Evolutionary conservation across 1,139 yeast genomes (phyloP), one percentile per base, ranked within the genome.

Genomic region (Scheffersomyces quercinus): DNA sequence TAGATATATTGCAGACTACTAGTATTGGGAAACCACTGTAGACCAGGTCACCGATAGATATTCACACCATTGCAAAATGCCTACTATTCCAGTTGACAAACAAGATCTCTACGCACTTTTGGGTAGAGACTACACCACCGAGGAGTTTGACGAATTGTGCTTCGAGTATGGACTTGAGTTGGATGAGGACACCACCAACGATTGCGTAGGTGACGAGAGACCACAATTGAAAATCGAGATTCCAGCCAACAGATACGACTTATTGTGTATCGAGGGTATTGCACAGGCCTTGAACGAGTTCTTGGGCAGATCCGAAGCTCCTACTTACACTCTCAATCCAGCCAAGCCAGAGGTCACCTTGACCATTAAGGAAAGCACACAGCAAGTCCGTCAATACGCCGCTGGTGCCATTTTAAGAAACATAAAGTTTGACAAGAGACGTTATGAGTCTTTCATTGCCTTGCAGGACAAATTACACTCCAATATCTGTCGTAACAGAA

Each of bases 201-300:
- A 85, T 41, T 85, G 88, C 50, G 74, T 73, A 55, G 85, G 79
- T 45, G 83, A 80, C 38, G 97, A 91, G 70, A 88, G 98, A 66
- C 97, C 99, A 16, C 96, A 91, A 68, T 78, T 89, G 59, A 95
- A 95, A 72, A 90, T 95, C 60, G 99, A 95, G 67, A 85, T 95
- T 53, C 98, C 97, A 44, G 99, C 99, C 51, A 95, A 95, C 72
- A 82, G 99, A 73, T 95, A 93, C 62, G 99, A 93, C 65, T 83
- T 95, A 93, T 82, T 95, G 55, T 95, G 99, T 74, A 86, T 90
- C 53, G 99, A 95, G 69, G 99, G 99, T 61, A 91, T 95, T 66
- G 89, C 97, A 1, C 95, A 90, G 62, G 95, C 98, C 0, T 75
- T 95, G 62, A 90, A 90, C 60, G 95, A 90, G 64, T 95, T 88